Evolutionary conservation across 345 rosid genomes (phyloP), one percentile per base, ranked within the genome.

Genomic region (Arabidopsis arenosa): DNA sequence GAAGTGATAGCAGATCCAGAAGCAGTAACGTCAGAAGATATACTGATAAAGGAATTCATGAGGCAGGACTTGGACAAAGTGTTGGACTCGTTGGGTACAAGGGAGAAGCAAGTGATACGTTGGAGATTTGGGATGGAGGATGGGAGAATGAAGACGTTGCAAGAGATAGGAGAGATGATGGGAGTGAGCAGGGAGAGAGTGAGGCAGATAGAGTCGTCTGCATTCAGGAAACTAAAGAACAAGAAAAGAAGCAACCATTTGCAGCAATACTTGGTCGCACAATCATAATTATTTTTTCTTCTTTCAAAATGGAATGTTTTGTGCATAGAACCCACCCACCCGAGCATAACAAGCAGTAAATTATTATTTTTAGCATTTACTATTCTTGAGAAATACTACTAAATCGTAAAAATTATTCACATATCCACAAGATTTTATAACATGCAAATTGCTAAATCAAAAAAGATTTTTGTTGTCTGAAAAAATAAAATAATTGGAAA

Each of bases 71-170:
- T 95, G 6, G 88, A 85, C 65, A 90, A 89, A 77, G 90, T 89
- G 57, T 81, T 95, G 86, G 87, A 89, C 84, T 86, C 79, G 43
- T 86, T 95, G 39, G 84, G 75, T 70, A 80, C 85, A 4, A 84
- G 93, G 78, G 99, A 95, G 85, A 88, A 81, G 82, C 91, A 84
- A 53, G 96, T 92, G 9, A 77, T 95, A 64, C 83, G 85, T 61
- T 87, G 93, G 97, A 86, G 99, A 79, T 95, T 89, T 10, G 99
- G 99, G 23, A 79, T 95, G 75, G 97, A 86, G 1, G 96, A 90
- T 58, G 99, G 97, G 32, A 86, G 97, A 80, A 86, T 83, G 88
- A 95, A 89, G 79, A 92, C 97, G 0, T 75, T 95, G 80, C 99
- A 95, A 66, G 99, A 95, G 83, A 95, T 95, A 0, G 99, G 99